Evolutionary conservation across 768 basidiomycete genomes (phyloP).

Genomic region (Calocybe gangraenosa): DNA sequence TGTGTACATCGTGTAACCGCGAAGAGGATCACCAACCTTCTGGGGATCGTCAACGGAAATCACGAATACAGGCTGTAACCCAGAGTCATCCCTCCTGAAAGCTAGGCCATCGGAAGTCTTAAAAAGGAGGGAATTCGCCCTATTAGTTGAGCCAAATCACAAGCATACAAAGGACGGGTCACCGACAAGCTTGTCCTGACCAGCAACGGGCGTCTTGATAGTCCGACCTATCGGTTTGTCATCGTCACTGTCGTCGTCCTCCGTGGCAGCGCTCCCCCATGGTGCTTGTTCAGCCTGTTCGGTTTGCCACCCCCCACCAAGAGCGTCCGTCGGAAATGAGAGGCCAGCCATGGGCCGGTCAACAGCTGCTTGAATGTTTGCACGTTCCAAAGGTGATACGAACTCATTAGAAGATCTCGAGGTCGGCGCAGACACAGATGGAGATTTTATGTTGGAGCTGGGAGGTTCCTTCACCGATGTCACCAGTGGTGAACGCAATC

Average conservation of each 20-base stretch:
- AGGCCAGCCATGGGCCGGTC: slow-evolving; percentile 34
- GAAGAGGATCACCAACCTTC: slow-evolving; percentile 93
- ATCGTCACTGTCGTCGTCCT: slow-evolving; percentile 62
- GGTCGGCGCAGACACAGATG: slow-evolving; percentile 27
- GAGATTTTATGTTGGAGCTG: slow-evolving; percentile 15
- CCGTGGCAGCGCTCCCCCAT: slow-evolving; percentile 24
- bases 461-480: slow-evolving; percentile 15
- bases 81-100: slow-evolving; percentile 34
- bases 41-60: slow-evolving; percentile 97
- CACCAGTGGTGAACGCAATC: slow-evolving; percentile 15
- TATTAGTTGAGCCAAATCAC: not conserved
- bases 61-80: slow-evolving; percentile 66
- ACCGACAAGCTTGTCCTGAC: slow-evolving; percentile 25
- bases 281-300: slow-evolving; percentile 39
- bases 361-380: slow-evolving; percentile 19
- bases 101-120: slow-evolving; percentile 12
- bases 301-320: slow-evolving; percentile 48
- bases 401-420: slow-evolving; percentile 21
- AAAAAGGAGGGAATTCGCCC: too few species aligned
- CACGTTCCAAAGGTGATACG: slow-evolving; percentile 32
- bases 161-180: not conserved
- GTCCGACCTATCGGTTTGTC: slow-evolving; percentile 63
- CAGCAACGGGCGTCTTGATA: slow-evolving; percentile 24
- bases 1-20: slow-evolving; percentile 94
- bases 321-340: slow-evolving; percentile 31